Evolutionary conservation across 768 basidiomycete species (phyloP).

Genomic region (Lanmaoa pseudosensibilis): DNA sequence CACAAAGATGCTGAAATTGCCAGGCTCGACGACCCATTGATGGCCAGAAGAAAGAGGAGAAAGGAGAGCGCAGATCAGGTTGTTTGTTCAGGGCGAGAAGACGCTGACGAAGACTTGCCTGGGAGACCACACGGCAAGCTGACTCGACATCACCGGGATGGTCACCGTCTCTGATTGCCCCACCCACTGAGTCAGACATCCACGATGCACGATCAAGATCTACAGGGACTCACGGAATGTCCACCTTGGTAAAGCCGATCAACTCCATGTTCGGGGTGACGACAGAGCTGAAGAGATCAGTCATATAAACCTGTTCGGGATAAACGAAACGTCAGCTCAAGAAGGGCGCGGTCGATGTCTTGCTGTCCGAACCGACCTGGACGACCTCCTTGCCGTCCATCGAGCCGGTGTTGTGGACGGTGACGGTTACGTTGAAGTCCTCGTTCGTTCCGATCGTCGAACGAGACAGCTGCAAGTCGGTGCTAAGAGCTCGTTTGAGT

Average conservation of each 20-base stretch:
- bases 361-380: constrained; percentile 34
- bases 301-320: constrained; percentile 53
- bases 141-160: constrained; percentile 18
- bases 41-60: constrained; percentile 27
- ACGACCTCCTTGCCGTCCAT: constrained; percentile 66
- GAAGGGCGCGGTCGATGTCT: background rate
- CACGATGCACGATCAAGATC: background rate
- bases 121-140: constrained; percentile 22
- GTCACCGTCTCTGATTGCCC: constrained; percentile 19
- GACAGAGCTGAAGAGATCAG: constrained; percentile 58
- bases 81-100: background rate
- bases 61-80: background rate
- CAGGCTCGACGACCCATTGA: constrained; percentile 60
- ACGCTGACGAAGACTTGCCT: background rate
- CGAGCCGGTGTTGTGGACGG: constrained; percentile 58
- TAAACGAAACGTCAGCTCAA: background rate
- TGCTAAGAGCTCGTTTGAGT: constrained; percentile 6
- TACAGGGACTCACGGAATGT: constrained; percentile 47
- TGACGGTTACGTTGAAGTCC: constrained; percentile 59
- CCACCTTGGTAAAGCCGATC: constrained; percentile 61
- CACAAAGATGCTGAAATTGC: constrained; percentile 56
- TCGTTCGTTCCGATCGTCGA: constrained; percentile 44
- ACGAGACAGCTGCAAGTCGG: constrained; percentile 13
- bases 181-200: background rate
- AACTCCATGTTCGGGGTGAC: constrained; percentile 65